Evolutionary conservation across 768 basidiomycete species (phyloP), one percentile per base, ranked within the genome.

Genomic region (Vishniacozyma victoriae): DNA sequence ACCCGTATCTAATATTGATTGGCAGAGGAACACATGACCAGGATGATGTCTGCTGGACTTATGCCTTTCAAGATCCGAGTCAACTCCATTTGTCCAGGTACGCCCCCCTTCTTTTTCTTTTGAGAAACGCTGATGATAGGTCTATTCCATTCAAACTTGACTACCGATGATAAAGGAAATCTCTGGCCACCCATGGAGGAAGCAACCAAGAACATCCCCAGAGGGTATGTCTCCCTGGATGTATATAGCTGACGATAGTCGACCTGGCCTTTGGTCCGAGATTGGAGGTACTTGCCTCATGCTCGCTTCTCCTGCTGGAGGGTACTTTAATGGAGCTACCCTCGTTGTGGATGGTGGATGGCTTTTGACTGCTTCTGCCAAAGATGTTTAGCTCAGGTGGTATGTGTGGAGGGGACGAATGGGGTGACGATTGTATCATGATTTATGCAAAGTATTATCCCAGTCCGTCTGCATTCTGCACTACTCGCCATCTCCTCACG

Each of bases 201-300:
- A 7, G 29, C 42, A 20, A 15, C 39, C 42, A 51, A 50, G 39
- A 59, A 50, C 18, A 61, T 61, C 36, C 59, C 59, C 13, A 46
- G 46, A 20, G 47, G 54, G 56, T 54, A 29, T 49, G 55, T 35
- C 19, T 29, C 24, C 15, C 19, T 22, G 14, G 14, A 35, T n/a
- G 39, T 5, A n/a, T 39, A 16, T 23, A 33, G 24, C 22, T 33
- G 18, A 1, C 23, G 2, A 12, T 44, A 60, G 67, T 14, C 60
- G 64, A 23, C 43, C 43, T 2, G 68, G 68, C 3, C 19, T 24
- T 4, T 48, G 42, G 41, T 55, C 58, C 35, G 64, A 70, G 47
- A 57, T 70, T 25, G 68, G 57, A 4, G 68, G 68, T 11, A 51
- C 68, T 13, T 60, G 58, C 41, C 16, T 70, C 27, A 60, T 70